phyloP scores from a whole-genome alignment of 2,329 filamentous ascomycete species.

The Helicocarpus griseus region DNA sequence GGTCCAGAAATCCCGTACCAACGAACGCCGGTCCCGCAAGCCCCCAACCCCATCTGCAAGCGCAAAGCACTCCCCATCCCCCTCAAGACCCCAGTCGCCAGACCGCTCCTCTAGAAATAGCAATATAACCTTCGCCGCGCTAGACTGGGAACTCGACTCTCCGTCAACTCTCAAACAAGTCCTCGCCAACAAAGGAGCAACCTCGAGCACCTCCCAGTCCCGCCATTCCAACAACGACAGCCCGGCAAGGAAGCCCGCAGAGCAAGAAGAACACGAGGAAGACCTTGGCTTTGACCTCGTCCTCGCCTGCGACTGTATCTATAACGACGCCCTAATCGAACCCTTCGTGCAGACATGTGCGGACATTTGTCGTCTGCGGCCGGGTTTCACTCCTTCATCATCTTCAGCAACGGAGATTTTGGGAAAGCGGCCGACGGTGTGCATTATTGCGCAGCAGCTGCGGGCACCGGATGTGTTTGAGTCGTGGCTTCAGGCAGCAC shows the following conservation, averaged over 20 bases:
- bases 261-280: constrained; percentile 14
- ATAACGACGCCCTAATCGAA: constrained; percentile 76
- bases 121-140: constrained; percentile 47
- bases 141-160: constrained; percentile 69
- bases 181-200: constrained; percentile 21
- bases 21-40: not conserved
- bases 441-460: constrained; percentile 80
- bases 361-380: constrained; percentile 58
- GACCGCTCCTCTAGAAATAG: not conserved
- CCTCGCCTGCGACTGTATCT: constrained; percentile 87
- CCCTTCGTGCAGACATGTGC: constrained; percentile 75
- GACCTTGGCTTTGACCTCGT: constrained; percentile 56
- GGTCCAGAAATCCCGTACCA: not conserved
- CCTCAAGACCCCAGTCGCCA: not conserved
- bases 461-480: constrained; percentile 79
- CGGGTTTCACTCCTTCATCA: constrained; percentile 12
- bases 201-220: not conserved
- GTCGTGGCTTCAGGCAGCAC: constrained; percentile 63
- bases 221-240: not conserved
- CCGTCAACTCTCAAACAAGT: constrained; percentile 43
- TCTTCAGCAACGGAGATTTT: constrained; percentile 7
- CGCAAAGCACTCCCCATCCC: constrained; percentile 6
- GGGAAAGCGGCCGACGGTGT: constrained; percentile 51
- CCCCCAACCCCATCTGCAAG: constrained; percentile 3
- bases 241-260: not conserved